Conservation (phyloP, 2,329 filamentous ascomycete genomes). For the Plectosphaerella plurivora region DNA sequence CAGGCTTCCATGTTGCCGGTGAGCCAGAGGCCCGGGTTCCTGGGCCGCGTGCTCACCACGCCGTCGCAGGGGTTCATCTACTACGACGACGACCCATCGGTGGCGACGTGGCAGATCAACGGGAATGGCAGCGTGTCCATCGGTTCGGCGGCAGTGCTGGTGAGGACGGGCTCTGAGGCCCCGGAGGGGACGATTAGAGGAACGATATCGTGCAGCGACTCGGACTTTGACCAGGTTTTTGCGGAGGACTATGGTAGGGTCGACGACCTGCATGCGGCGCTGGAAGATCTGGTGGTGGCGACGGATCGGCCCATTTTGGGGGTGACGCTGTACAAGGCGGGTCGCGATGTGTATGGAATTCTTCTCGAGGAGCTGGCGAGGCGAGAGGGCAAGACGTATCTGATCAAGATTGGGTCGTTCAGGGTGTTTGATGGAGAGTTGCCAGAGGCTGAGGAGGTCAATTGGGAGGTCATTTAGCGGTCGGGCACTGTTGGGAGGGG, state of each 20-base stretch:
- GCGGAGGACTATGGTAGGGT: neutral
- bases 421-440: neutral
- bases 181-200: neutral
- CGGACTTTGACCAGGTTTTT: neutral
- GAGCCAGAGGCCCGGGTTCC: neutral
- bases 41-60: neutral
- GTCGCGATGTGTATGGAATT: neutral
- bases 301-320: neutral
- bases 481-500: too few species aligned
- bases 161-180: neutral
- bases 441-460: neutral
- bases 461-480: neutral
- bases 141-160: neutral
- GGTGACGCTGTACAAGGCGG: neutral
- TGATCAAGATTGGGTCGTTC: neutral
- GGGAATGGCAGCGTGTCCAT: neutral
- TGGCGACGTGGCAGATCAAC: neutral
- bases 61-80: neutral
- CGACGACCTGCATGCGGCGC: neutral
- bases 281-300: neutral
- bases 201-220: neutral
- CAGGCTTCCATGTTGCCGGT: neutral
- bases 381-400: neutral
- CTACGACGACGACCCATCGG: neutral
- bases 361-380: neutral